Conservation (phyloP, 371 early-diverging fungal species). For the Mucor racemosus region DNA sequence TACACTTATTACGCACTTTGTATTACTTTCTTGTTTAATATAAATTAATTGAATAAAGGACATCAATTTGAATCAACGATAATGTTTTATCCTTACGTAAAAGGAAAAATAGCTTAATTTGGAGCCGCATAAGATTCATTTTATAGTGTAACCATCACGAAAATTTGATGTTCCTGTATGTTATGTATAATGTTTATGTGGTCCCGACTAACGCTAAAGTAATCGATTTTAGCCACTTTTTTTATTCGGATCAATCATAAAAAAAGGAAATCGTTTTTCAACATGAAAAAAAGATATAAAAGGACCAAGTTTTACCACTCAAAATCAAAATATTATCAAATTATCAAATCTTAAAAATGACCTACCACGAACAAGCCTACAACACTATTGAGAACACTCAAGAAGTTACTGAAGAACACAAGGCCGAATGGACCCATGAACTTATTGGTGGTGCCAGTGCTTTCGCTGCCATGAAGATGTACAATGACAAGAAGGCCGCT, state of each 20-base stretch:
- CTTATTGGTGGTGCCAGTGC: slow-evolving; percentile 53
- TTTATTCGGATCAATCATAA: not conserved
- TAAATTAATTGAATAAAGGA: slow-evolving; percentile 1
- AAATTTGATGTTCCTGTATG: slow-evolving; percentile 2
- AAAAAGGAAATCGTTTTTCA: slow-evolving; percentile 10
- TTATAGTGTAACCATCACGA: slow-evolving; percentile 2
- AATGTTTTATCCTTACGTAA: not conserved
- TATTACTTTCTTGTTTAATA: slow-evolving; percentile 10
- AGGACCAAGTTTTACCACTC: not conserved
- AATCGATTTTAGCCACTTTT: slow-evolving; percentile 5
- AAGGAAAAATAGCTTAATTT: slow-evolving; percentile 8
- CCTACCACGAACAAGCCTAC: slow-evolving; percentile 47
- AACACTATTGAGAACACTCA: slow-evolving; percentile 23
- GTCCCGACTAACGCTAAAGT: slow-evolving; percentile 1
- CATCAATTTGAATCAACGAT: not conserved
- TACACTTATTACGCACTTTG: not conserved
- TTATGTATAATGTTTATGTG: not conserved
- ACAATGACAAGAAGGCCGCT: slow-evolving; percentile 35
- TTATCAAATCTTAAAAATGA: slow-evolving; percentile 19
- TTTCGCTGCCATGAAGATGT: slow-evolving; percentile 49
- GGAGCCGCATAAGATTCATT: slow-evolving; percentile 6
- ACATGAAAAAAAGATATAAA: slow-evolving; percentile 1
- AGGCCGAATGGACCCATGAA: slow-evolving; percentile 48
- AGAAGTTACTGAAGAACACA: slow-evolving; percentile 23
- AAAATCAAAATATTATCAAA: not conserved